Evolutionary conservation across 1,139 yeast species (phyloP), one percentile per base, ranked within the genome.

Genomic region (Nakaseomyces bracarensis): DNA sequence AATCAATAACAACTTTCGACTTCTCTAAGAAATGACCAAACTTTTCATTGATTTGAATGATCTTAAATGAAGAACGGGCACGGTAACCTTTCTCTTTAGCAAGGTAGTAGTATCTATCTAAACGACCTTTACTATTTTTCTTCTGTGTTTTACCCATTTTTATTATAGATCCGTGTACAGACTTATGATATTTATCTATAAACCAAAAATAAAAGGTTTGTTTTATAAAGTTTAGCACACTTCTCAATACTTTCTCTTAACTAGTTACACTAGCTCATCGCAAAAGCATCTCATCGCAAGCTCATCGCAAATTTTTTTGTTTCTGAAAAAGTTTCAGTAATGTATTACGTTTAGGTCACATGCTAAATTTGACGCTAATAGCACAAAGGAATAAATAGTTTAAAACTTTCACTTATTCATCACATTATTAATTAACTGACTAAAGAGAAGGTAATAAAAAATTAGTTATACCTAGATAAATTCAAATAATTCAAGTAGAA

Each of bases 81-180:
- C 99, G 77, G 60, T 91, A 91, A 38, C 99, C 99, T 54, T 89
- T 89, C 65, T 91, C 98, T 63, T 91, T 91, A 31, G 98, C 98
- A 40, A 91, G 76, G 64, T 77, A 83, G 66, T 91, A 91, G 81
- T 91, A 91, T 57, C 91, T 82, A 71, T 91, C 98, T 65, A 91
- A 81, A 79, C 98, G 97, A 72, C 98, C 98, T 74, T 91, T 91
- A 66, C 95, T 86, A 64, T 85, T 82, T 69, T 91, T 91, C 77
- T 91, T 91, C 61, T 91, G 96, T 37, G 91, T 79, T 67, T 81
- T 87, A 67, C 96, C 97, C 94, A 83, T 82, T 18, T 14, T 11
- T 2, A 26, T n/a, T n/a, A 8, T 39, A 23, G 25, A 22, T 7
- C 7, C 7, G 25, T 22, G 25, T 22, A 22, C 25, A 7, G 25